Evolutionary conservation across 352 stramenopile species (phyloP), one percentile per base, ranked within the genome.

Genomic region (Globisporangium cederbergense): DNA sequence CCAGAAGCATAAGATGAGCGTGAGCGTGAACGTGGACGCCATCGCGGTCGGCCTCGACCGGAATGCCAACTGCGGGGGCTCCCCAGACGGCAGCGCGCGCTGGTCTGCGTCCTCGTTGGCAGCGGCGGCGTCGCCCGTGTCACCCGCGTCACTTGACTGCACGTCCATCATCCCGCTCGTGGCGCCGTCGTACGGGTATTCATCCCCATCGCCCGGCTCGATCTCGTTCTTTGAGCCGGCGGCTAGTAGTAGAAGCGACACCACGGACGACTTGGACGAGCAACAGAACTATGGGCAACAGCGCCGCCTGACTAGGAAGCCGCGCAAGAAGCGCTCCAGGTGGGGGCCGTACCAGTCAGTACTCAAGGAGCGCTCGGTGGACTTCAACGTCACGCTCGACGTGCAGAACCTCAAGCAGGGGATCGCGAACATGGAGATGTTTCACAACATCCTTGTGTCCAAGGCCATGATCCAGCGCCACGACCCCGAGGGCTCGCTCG

Each of bases 381-480:
- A 57, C 9, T 74, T 70, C 58, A 74, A 74, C n/a, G 54, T 79
- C 38, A 57, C 65, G 51, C 64, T 79, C 18, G 70, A 79, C 51
- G 53, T 77, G 38, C 62, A 77, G 57, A 62, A 64, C 20, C 53
- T 79, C 40, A 57, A 66, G 43, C 73, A 75, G 53, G 73, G 75
- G 62, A 73, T 79, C 54, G 51, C 62, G 9, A 62, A 67, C 50
- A 65, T 77, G 11, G 46, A 60, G 32, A 64, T 64, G 34, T 56
- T 68, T 25, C 62, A 66, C 6, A 60, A 71, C 6, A 68, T 79
- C 32, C 69, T 78, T 2, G 46, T 45, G 3, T 34, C 67, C 28
- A 66, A 64, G 53, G 42, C 25, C 28, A 18, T 76, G 11, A 36
- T 40, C 32, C 59, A 68, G 42, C 66, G 54, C 14, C 65, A 74